Evolutionary conservation across 1,139 yeast species (phyloP).

Genomic region (Pneumocystis wakefieldiae): DNA sequence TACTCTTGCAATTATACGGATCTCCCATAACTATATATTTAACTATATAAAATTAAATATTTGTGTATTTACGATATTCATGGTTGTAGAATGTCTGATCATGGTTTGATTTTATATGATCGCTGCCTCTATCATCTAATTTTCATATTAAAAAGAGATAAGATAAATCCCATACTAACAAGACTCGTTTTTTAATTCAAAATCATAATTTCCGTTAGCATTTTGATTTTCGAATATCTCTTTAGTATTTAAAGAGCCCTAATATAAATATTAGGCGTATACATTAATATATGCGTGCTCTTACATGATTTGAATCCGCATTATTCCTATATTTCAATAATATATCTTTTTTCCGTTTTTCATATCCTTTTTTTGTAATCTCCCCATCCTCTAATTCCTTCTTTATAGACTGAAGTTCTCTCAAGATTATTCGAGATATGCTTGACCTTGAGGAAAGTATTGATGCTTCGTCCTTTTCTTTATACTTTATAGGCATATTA

Average conservation of each 20-base stretch:
- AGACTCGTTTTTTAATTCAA: neutral
- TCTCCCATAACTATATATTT: neutral
- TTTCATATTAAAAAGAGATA: neutral
- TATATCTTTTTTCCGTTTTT: slow-evolving; percentile 39
- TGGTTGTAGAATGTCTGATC: neutral
- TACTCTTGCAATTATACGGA: neutral
- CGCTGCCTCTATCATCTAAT: neutral
- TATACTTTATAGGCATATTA: neutral
- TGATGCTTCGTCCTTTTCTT: neutral
- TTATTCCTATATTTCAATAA: slow-evolving; percentile 20
- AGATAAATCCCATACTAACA: neutral
- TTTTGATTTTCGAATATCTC: neutral
- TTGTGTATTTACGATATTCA: neutral
- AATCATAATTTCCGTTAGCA: neutral
- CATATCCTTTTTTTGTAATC: slow-evolving; percentile 52
- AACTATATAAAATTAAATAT: neutral
- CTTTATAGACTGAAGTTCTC: neutral
- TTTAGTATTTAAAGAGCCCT: neutral
- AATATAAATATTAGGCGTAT: neutral
- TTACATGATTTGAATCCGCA: neutral
- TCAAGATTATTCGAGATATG: neutral
- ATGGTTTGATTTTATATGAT: neutral
- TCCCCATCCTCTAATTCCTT: slow-evolving; percentile 35
- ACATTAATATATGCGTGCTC: neutral
- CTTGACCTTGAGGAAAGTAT: neutral